A percentile compares a stretch with the other conserved stretches of the same genome.
Conservation (phyloP, 139 green algal genomes). For the Dunaliella sp. region DNA sequence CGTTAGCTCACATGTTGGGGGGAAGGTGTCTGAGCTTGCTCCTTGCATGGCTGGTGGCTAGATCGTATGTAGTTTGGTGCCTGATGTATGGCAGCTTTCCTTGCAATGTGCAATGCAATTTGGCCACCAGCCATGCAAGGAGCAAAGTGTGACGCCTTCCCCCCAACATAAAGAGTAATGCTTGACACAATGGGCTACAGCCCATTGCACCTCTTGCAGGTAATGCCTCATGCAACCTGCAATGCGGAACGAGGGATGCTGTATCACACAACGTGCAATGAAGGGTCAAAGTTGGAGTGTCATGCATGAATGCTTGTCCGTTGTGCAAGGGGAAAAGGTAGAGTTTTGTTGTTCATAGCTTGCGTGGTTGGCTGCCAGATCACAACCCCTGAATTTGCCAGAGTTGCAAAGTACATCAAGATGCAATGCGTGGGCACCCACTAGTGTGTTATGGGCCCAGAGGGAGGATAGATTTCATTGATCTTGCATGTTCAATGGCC, state of each 20-base stretch:
- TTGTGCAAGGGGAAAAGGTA: neutral
- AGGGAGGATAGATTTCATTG: too few species aligned
- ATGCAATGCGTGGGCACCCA: too few species aligned
- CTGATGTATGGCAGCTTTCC: neutral
- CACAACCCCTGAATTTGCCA: neutral
- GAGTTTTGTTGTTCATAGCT: neutral
- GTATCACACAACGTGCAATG: neutral
- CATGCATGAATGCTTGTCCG: neutral
- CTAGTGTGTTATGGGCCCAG: too few species aligned
- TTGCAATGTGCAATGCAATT: neutral
- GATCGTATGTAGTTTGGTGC: neutral
- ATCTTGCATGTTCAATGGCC: too few species aligned
- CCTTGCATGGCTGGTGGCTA: slow-evolving; percentile 11
- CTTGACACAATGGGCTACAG: neutral
- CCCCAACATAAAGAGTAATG: neutral
- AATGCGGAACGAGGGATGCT: neutral
- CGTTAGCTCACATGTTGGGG: neutral
- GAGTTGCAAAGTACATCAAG: too few species aligned
- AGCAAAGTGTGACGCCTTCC: neutral
- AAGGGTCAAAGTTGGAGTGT: too few species aligned
- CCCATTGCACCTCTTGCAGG: neutral
- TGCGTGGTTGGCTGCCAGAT: neutral
- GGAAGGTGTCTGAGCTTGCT: neutral
- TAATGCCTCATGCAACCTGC: neutral
- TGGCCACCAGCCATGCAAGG: slow-evolving; percentile 11